Evolutionary conservation across 257 asterid genomes (phyloP).

Genomic region (Gentiana dahurica): DNA sequence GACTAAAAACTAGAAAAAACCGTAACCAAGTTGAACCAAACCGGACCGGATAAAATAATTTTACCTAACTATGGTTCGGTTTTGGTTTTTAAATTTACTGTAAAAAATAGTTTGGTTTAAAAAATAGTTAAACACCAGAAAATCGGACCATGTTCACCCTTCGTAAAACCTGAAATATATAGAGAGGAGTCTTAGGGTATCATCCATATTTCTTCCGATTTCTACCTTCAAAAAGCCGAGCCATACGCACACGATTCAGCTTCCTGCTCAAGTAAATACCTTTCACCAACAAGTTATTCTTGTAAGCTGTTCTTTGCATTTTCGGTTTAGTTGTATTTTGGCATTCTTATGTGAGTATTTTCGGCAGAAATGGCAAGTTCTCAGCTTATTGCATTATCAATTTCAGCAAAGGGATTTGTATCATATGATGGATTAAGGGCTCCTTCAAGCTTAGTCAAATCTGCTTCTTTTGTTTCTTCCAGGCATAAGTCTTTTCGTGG

Average conservation of each 20-base stretch:
- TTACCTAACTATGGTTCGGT: no score
- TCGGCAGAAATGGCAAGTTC: slow-evolving; percentile 54
- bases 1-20: no score
- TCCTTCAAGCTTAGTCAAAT: slow-evolving; percentile 31
- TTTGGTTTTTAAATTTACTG: no score
- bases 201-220: slow-evolving; percentile 23
- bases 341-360: not conserved
- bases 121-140: no score
- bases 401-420: slow-evolving; percentile 55
- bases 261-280: not conserved
- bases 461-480: slow-evolving; percentile 37
- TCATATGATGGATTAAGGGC: slow-evolving; percentile 76
- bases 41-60: no score
- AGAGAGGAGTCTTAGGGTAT: slow-evolving; percentile 45
- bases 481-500: slow-evolving; percentile 44
- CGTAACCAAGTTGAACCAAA: no score
- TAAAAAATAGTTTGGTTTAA: no score
- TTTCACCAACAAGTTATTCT: not conserved
- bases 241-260: not conserved
- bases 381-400: slow-evolving; percentile 66
- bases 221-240: not conserved
- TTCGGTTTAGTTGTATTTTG: not conserved
- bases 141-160: no score
- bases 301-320: not conserved
- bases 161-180: not conserved